Percentiles rank a stretch among this genome's conserved stretches.
These are phyloP conservation scores for Meripilus lineatus DNA, from an alignment of 1,284 basidiomycete genomes.

Conservation along the genomic window DNA sequence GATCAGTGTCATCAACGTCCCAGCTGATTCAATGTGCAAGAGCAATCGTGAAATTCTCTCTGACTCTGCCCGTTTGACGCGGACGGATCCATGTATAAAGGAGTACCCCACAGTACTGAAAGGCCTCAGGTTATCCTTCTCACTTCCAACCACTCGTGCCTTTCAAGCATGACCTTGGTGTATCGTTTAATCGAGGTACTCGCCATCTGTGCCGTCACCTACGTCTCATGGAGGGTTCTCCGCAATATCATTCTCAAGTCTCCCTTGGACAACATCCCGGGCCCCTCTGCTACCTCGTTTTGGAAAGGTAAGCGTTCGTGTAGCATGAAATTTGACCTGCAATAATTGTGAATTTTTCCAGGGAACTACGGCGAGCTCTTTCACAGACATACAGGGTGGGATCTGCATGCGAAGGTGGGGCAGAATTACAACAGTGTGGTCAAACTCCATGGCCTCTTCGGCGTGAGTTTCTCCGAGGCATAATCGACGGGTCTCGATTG, in stretches of 20 bases:
- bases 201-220: neutral
- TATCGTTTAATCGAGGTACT: too few species aligned
- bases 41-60: too few species aligned
- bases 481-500: neutral
- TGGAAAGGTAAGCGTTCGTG: neutral
- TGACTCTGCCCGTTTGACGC: too few species aligned
- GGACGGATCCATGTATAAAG: too few species aligned
- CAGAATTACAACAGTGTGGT: conserved; percentile 42
- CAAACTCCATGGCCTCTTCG: conserved; percentile 47
- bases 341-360: neutral
- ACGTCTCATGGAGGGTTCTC: neutral
- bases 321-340: neutral
- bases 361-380: conserved; percentile 41
- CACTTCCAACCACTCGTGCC: too few species aligned
- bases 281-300: conserved; percentile 3
- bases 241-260: neutral
- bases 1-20: too few species aligned
- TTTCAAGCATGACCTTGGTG: too few species aligned
- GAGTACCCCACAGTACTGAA: too few species aligned
- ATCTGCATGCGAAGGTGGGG: conserved; percentile 39
- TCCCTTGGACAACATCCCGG: conserved; percentile 11
- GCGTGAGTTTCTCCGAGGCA: conserved; percentile 29
- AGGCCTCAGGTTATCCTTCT: too few species aligned
- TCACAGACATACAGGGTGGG: conserved; percentile 39
- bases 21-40: too few species aligned